Evolutionary conservation across 2,329 filamentous ascomycete species (phyloP).

Genomic region (Clonostachys chloroleuca): DNA sequence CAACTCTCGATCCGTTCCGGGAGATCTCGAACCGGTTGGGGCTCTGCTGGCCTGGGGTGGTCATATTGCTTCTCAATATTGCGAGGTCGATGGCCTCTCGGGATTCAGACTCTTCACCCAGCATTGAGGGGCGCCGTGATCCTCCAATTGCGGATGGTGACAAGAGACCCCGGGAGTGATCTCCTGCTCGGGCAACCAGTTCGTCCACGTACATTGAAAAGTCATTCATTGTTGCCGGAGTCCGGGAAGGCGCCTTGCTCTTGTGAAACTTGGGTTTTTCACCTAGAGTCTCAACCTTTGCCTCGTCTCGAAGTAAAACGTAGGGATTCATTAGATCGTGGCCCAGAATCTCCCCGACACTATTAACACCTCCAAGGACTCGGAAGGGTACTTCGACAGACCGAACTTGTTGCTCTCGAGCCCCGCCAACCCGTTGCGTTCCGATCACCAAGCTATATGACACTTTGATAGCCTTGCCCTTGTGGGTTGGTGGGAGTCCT

Average conservation of each 20-base stretch:
- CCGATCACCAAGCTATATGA: conserved; percentile 87
- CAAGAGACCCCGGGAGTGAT: conserved; percentile 61
- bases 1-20: conserved; percentile 85
- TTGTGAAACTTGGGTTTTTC: conserved; percentile 15
- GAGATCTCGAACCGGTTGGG: conserved; percentile 95
- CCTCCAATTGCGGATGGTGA: conserved; percentile 62
- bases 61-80: conserved; percentile 76
- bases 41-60: conserved; percentile 65
- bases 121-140: conserved; percentile 49
- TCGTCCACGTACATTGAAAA: conserved; percentile 77
- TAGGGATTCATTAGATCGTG: conserved; percentile 96
- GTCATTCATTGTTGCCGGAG: conserved; percentile 49
- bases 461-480: conserved; percentile 91
- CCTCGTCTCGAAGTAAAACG: conserved; percentile 80
- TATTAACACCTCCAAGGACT: conserved; percentile 88
- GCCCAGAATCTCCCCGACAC: conserved; percentile 79
- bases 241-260: conserved; percentile 16
- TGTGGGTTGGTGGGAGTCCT: conserved; percentile 86
- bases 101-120: conserved; percentile 55
- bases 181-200: conserved; percentile 56
- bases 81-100: conserved; percentile 90
- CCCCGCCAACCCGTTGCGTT: conserved; percentile 78
- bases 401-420: conserved; percentile 76
- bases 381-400: conserved; percentile 93
- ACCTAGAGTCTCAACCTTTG: conserved; percentile 48